A percentile compares a stretch with the other conserved stretches of the same genome.
phyloP scores from a whole-genome alignment of 2,329 filamentous ascomycete species.

The Neonectria magnoliae region DNA sequence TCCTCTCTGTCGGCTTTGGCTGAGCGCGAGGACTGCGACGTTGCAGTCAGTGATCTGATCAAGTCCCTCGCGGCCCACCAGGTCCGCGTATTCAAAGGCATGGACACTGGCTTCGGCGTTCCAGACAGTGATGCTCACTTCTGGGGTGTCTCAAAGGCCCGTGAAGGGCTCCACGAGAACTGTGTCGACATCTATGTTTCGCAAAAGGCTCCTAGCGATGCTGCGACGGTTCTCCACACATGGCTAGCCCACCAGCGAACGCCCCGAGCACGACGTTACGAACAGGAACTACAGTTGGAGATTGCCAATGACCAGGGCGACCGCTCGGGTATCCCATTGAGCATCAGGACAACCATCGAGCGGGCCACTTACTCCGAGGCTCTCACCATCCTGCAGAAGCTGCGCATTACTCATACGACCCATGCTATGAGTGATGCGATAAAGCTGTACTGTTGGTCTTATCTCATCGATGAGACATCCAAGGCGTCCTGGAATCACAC shows the following conservation, averaged over 20 bases:
- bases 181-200: constrained; percentile 24
- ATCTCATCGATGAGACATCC: constrained; percentile 23
- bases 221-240: constrained; percentile 22
- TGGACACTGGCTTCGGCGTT: constrained; percentile 26
- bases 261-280: constrained; percentile 17
- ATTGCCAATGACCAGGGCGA: constrained; percentile 2
- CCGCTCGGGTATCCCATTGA: constrained; percentile 12
- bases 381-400: constrained; percentile 22
- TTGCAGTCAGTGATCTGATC: constrained; percentile 11
- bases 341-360: constrained; percentile 21
- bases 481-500: constrained; percentile 23
- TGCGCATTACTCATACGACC: not conserved
- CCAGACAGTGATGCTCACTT: constrained; percentile 23
- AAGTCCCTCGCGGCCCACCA: constrained; percentile 10
- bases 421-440: constrained; percentile 16
- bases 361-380: constrained; percentile 26
- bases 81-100: constrained; percentile 26
- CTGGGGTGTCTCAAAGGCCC: constrained; percentile 24
- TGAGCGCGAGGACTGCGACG: not conserved
- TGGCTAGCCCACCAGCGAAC: constrained; percentile 22
- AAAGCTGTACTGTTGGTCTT: constrained; percentile 15
- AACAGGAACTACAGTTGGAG: constrained; percentile 23
- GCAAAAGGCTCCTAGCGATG: constrained; percentile 21
- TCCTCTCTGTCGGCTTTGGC: constrained; percentile 13
- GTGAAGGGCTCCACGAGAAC: not conserved